Conservation (phyloP, 2,329 filamentous ascomycete species). For the Xylaria polymorpha region DNA sequence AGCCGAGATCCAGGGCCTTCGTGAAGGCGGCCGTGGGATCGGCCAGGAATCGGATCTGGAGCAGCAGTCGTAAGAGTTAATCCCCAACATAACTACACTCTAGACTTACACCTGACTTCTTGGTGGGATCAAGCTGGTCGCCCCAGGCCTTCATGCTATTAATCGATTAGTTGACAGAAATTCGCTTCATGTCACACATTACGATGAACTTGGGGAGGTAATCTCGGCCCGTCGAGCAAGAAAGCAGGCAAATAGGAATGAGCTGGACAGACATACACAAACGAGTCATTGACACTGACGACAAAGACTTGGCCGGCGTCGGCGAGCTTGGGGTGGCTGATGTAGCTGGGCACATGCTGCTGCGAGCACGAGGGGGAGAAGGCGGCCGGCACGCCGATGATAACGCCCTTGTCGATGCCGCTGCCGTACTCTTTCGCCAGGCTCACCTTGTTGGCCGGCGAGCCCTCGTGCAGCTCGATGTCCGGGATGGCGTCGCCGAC, state of each 20-base stretch:
- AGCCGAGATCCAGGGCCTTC: conserved; percentile 82
- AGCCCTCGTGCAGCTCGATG: conserved; percentile 82
- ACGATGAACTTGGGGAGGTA: not conserved
- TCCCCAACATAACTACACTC: not conserved
- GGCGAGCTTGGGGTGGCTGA: conserved; percentile 81
- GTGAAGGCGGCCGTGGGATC: conserved; percentile 85
- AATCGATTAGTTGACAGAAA: conserved; percentile 1
- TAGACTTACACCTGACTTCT: conserved; percentile 78
- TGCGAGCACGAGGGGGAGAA: conserved; percentile 71
- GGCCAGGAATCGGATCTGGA: conserved; percentile 86
- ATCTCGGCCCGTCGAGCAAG: not conserved
- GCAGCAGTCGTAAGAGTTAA: not conserved
- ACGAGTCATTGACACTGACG: conserved; percentile 92
- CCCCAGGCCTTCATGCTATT: conserved; percentile 90
- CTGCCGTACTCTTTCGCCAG: conserved; percentile 77
- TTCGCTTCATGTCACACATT: not conserved
- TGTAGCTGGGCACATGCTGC: conserved; percentile 85
- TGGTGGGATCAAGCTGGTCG: conserved; percentile 78
- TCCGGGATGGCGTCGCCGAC: conserved; percentile 83
- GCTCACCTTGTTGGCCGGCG: conserved; percentile 92
- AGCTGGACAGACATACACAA: conserved; percentile 69
- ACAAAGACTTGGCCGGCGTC: conserved; percentile 88
- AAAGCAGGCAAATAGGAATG: not conserved
- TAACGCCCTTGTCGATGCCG: conserved; percentile 74
- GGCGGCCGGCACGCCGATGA: conserved; percentile 86